Evolutionary conservation across 805 yeast species (phyloP).

Genomic region (Kodamaea neixiangensis): DNA sequence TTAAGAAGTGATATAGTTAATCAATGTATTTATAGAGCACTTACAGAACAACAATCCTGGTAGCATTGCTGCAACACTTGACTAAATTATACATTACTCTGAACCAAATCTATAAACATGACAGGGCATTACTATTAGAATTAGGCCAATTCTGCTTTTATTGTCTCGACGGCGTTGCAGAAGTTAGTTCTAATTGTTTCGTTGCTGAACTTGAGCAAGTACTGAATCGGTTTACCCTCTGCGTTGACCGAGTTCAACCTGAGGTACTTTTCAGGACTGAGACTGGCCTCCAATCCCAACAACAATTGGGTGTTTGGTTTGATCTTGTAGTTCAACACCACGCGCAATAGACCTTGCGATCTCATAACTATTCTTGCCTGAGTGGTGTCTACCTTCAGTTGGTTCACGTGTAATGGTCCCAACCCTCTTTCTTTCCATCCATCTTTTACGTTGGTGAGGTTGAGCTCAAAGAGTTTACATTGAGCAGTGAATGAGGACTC

Average conservation of each 20-base stretch:
- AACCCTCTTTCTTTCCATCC: constrained; percentile 98
- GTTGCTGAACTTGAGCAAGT: constrained; percentile 72
- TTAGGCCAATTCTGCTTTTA: constrained; percentile 21
- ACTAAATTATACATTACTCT: constrained; percentile 1
- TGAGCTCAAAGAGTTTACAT: constrained; percentile 77
- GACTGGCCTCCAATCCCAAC: constrained; percentile 84
- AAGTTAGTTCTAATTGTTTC: constrained; percentile 61
- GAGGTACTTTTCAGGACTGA: constrained; percentile 79
- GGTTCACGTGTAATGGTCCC: constrained; percentile 83
- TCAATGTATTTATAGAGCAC: neutral
- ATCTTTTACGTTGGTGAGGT: constrained; percentile 59
- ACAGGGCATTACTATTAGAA: neutral
- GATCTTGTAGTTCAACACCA: constrained; percentile 76
- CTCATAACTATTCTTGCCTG: constrained; percentile 84
- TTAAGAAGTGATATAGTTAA: constrained; percentile 25
- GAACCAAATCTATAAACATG: constrained; percentile 4
- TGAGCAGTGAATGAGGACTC: constrained; percentile 63
- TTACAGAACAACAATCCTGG: too few species aligned
- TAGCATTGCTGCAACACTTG: neutral
- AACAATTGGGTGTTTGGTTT: constrained; percentile 59
- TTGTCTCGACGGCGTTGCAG: constrained; percentile 48
- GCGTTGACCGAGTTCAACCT: constrained; percentile 66
- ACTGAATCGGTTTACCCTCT: constrained; percentile 73
- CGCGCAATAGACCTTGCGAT: constrained; percentile 80
- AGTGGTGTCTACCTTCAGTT: constrained; percentile 32